These are phyloP conservation scores for Eucalyptus regnans DNA, from an alignment of 345 rosid genomes.

Conservation along the genomic window DNA sequence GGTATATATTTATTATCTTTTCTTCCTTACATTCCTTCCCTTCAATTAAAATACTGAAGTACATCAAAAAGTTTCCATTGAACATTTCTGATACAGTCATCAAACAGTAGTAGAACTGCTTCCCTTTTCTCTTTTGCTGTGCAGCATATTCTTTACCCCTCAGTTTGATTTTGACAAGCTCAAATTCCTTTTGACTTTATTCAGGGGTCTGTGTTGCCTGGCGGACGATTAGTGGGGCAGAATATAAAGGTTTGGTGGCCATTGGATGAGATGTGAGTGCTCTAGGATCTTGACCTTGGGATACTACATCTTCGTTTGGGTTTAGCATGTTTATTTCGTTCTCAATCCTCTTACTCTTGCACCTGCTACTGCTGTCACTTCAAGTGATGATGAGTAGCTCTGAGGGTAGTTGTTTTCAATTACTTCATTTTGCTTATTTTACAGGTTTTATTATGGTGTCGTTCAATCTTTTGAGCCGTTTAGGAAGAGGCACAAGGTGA, in stretches of 20 bases:
- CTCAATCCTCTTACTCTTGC: neutral
- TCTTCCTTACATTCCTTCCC: neutral
- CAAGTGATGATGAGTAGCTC: neutral
- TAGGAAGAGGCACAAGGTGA: neutral
- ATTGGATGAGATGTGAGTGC: neutral
- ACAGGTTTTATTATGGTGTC: neutral
- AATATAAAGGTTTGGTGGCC: conserved; percentile 2
- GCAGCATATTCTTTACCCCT: neutral
- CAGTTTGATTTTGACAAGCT: neutral
- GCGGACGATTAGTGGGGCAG: neutral
- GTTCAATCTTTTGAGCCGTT: neutral
- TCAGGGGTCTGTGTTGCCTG: neutral
- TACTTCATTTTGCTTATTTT: neutral
- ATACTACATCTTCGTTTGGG: neutral
- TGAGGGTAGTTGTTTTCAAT: neutral
- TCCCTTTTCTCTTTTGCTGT: neutral
- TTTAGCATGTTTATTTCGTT: neutral
- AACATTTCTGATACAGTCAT: neutral
- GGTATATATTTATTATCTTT: too few species aligned
- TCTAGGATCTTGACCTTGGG: neutral
- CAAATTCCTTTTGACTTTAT: neutral
- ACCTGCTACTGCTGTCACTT: neutral
- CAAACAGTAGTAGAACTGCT: neutral
- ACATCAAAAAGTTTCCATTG: neutral
- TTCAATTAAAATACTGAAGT: too few species aligned